Evolutionary conservation across 1,284 basidiomycete species (phyloP).

Genomic region (Ganoderma sp.): DNA sequence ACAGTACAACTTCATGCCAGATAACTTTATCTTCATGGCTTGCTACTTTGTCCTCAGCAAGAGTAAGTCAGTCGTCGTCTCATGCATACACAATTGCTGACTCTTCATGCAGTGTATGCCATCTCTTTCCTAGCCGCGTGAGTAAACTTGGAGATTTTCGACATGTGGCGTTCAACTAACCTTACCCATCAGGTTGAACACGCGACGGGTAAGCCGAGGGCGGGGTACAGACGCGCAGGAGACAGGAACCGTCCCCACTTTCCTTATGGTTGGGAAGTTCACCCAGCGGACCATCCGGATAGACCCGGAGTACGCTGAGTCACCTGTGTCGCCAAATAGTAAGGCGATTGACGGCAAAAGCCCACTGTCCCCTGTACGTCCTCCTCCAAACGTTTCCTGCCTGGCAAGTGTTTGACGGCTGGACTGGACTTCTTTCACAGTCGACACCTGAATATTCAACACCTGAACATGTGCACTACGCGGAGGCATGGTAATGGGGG

Average conservation of each 20-base stretch:
- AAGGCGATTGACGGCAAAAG: constrained; percentile 19
- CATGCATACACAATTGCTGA: neutral
- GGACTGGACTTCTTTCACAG: neutral
- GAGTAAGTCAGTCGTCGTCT: constrained; percentile 43
- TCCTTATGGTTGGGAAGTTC: constrained; percentile 48
- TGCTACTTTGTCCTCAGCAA: constrained; percentile 70
- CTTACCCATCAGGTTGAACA: constrained; percentile 47
- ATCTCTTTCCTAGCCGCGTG: constrained; percentile 74
- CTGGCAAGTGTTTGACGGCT: neutral
- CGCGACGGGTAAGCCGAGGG: constrained; percentile 50
- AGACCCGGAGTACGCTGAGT: constrained; percentile 28
- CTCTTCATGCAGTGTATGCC: constrained; percentile 56
- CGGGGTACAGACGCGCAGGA: constrained; percentile 49
- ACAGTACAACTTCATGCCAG: constrained; percentile 62
- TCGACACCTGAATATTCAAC: neutral
- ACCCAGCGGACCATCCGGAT: constrained; percentile 27
- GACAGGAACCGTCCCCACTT: constrained; percentile 45
- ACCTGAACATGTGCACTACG: constrained; percentile 15
- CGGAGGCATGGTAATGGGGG: constrained; percentile 26
- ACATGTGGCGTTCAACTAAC: neutral
- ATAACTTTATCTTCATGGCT: constrained; percentile 62
- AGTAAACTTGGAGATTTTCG: constrained; percentile 29
- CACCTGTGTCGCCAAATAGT: constrained; percentile 17
- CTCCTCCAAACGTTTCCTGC: neutral
- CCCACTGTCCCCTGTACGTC: constrained; percentile 20